A percentile compares a stretch with the other conserved stretches of the same genome.
Conservation (phyloP, 169 alveolate genomes). For the Plasmodium gallinaceum region DNA sequence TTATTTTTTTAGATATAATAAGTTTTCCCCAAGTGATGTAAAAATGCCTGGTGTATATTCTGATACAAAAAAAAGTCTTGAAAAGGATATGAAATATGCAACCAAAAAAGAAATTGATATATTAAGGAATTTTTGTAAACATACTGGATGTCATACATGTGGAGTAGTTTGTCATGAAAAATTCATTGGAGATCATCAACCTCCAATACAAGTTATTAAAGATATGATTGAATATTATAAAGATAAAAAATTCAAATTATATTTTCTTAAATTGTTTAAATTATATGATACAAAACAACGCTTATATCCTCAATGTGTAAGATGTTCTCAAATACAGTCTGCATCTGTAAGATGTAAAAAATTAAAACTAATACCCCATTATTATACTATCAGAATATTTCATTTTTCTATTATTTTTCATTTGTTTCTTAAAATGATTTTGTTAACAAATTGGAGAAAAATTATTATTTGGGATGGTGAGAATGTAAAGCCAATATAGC, state of each 20-base stretch:
- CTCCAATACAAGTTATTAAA: constrained; percentile 63
- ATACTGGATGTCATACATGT: constrained; percentile 76
- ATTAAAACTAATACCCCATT: constrained; percentile 49
- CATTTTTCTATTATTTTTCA: constrained; percentile 57
- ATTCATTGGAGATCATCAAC: constrained; percentile 75
- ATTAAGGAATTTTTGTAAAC: constrained; percentile 25
- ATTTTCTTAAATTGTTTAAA: constrained; percentile 49
- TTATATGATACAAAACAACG: constrained; percentile 64
- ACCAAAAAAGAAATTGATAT: constrained; percentile 64
- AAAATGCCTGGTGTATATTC: constrained; percentile 75
- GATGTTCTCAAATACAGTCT: constrained; percentile 66
- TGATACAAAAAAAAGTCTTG: constrained; percentile 24
- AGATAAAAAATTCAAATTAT: constrained; percentile 11
- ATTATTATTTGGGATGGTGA: constrained; percentile 58
- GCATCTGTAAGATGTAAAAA: constrained; percentile 72
- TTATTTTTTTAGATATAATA: constrained; percentile 35
- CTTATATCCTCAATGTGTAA: constrained; percentile 60
- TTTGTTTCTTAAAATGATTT: constrained; percentile 45
- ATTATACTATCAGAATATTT: constrained; percentile 37
- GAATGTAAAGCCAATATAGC: neutral
- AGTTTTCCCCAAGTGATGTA: constrained; percentile 71
- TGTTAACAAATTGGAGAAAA: constrained; percentile 38
- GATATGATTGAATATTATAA: constrained; percentile 47
- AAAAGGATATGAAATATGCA: constrained; percentile 69
- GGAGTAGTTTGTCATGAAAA: constrained; percentile 42